Evolutionary conservation across 257 asterid genomes (phyloP).

Genomic region (Orobanche coerulescens): DNA sequence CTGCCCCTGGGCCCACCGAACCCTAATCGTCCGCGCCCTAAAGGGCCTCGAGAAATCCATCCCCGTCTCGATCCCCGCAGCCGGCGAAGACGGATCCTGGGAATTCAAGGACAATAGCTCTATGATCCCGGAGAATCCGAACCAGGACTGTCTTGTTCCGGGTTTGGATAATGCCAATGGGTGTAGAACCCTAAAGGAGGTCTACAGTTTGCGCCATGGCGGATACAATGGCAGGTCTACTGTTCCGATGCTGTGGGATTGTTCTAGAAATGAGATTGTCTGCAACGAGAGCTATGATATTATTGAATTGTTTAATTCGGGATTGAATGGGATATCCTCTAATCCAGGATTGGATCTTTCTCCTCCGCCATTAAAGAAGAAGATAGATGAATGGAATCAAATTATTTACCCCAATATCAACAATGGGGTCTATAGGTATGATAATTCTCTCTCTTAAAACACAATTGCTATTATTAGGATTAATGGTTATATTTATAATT

Average conservation of each 20-base stretch:
- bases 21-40: constrained; percentile 88
- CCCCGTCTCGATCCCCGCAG: constrained; percentile 66
- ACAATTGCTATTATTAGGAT: no score
- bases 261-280: constrained; percentile 46
- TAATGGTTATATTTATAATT: no score
- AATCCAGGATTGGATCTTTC: constrained; percentile 67
- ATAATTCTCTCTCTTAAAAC: no score
- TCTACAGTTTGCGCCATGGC: constrained; percentile 48
- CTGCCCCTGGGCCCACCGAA: constrained; percentile 99
- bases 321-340: constrained; percentile 43
- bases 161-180: constrained; percentile 58
- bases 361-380: constrained; percentile 42
- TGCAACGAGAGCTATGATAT: constrained; percentile 95
- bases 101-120: constrained; percentile 31
- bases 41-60: constrained; percentile 66
- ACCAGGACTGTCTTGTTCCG: constrained; percentile 25
- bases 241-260: constrained; percentile 94
- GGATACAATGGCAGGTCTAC: constrained; percentile 73
- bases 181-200: constrained; percentile 60
- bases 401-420: constrained; percentile 71
- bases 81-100: constrained; percentile 84
- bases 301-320: constrained; percentile 57
- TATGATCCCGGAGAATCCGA: constrained; percentile 3
- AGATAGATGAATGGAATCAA: constrained; percentile 65
- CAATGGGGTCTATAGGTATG: constrained; percentile 85